Base-by-base conservation (phyloP, 208 protist species). In the Leishmania aethiopica region DNA sequence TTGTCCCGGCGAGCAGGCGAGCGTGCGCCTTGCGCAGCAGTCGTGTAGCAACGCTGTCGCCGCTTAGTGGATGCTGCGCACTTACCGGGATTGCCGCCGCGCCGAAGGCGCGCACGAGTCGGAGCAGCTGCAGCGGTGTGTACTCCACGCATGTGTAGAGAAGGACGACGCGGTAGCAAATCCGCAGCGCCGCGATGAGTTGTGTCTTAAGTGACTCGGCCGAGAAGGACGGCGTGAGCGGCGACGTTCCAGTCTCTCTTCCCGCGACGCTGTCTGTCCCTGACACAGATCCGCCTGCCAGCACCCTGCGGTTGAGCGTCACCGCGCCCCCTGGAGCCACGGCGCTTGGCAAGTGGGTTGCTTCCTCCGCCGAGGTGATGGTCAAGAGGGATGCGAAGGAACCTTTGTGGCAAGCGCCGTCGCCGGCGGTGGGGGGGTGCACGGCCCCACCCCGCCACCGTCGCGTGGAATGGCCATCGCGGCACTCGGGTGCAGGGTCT, bases 141-240 rank as follows among this genome's bases (percentile, higher is more conserved):
- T 86, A 64, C 64, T 86, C 83, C 19, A 83, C 53, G 42, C 83
- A 86, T 22, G 75, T 73, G 67, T 74, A 83, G 35, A 86, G 53
- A 15, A 86, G 78, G 47, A 86, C 83, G 37, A 83, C 78, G 32
- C 83, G 78, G 67, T 86, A 86, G 74, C 83, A 86, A 15, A 86
- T 67, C 15, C 83, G 73, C 74, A 86, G 83, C 28, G 78, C 72
- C 47, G 75, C 67, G 42, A 77, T 71, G 22, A 86, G 73, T 28
- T 1, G 37, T n/a, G 25, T 45, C 40, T 32, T 17, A 8, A 47
- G 51, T 15, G 17, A 17, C 2, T 11, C 51, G 42, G n/a, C 3
- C 45, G 57, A 57, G 22, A 49, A 0, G 40, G 51, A 32, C 19
- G 35, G 32, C 53, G 37, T 40, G 7, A 35, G 19, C 19, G 55